Conservation (phyloP, 345 rosid genomes). For the Brassica rapa region DNA sequence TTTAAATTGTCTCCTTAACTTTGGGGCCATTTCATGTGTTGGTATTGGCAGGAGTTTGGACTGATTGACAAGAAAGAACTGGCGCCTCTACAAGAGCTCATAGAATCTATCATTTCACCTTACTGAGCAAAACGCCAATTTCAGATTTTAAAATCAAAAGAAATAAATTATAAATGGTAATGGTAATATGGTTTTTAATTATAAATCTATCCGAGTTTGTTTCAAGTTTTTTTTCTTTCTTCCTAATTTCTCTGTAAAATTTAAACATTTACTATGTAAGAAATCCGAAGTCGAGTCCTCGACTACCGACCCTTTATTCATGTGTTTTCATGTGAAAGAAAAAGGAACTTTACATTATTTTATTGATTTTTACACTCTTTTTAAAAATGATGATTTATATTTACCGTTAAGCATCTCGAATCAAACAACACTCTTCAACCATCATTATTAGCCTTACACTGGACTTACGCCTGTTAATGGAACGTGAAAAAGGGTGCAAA, state of each 20-base stretch:
- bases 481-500: conserved; percentile 33
- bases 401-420: conserved; percentile 41
- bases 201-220: conserved; percentile 8
- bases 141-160: background rate
- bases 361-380: too few relatives aligned
- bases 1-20: background rate
- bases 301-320: conserved; percentile 19
- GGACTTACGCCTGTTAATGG: conserved; percentile 2
- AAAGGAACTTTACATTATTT: conserved; percentile 33
- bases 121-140: conserved; percentile 46
- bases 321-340: conserved; percentile 36
- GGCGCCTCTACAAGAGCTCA: conserved; percentile 93
- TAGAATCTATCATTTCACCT: conserved; percentile 83
- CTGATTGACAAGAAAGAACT: conserved; percentile 97
- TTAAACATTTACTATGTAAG: conserved; percentile 25
- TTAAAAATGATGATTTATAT: conserved; percentile 11
- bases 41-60: conserved; percentile 74
- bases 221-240: background rate
- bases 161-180: conserved; percentile 29
- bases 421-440: background rate
- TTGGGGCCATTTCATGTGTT: background rate
- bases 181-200: conserved; percentile 18
- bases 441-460: background rate
- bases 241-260: conserved; percentile 14
- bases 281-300: background rate